phyloP scores from a whole-genome alignment of 139 green algal species.

The Deuterostichococcus epilithicus region DNA sequence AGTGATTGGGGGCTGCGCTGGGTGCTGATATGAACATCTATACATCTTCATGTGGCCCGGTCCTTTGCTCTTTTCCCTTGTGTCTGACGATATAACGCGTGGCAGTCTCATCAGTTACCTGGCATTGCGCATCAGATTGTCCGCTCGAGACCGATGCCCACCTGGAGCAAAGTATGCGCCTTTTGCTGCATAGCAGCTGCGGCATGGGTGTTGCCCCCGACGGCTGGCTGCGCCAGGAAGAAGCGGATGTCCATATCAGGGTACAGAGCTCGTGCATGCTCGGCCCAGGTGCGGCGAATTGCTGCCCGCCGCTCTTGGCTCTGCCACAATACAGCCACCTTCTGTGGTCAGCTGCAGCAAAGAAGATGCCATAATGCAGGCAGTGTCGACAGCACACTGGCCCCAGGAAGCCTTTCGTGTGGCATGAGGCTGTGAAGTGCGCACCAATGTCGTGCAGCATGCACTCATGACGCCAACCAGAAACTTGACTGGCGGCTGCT shows the following conservation, averaged over 20 bases:
- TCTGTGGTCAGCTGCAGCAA: neutral
- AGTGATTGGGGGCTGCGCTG: too few species aligned
- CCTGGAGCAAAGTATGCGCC: neutral
- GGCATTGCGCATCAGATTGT: neutral
- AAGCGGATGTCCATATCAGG: conserved; percentile 24
- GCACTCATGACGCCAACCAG: conserved; percentile 27
- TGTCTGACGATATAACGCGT: neutral
- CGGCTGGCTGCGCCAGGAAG: conserved; percentile 33
- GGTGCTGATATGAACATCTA: too few species aligned
- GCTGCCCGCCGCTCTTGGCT: conserved; percentile 4
- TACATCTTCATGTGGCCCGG: too few species aligned
- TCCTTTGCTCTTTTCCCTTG: neutral
- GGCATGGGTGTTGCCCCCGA: too few species aligned
- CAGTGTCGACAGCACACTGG: neutral
- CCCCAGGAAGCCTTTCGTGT: neutral
- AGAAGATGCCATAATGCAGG: neutral
- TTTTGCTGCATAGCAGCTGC: neutral
- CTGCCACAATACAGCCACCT: neutral
- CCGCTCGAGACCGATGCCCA: neutral
- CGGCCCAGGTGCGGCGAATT: conserved; percentile 26
- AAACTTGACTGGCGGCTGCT: conserved; percentile 5
- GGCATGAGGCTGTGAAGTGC: neutral
- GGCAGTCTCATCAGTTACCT: neutral
- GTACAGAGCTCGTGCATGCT: neutral
- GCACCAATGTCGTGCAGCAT: conserved; percentile 16